phyloP scores from a whole-genome alignment of 139 green algal genomes.

The Eudorina sp. region DNA sequence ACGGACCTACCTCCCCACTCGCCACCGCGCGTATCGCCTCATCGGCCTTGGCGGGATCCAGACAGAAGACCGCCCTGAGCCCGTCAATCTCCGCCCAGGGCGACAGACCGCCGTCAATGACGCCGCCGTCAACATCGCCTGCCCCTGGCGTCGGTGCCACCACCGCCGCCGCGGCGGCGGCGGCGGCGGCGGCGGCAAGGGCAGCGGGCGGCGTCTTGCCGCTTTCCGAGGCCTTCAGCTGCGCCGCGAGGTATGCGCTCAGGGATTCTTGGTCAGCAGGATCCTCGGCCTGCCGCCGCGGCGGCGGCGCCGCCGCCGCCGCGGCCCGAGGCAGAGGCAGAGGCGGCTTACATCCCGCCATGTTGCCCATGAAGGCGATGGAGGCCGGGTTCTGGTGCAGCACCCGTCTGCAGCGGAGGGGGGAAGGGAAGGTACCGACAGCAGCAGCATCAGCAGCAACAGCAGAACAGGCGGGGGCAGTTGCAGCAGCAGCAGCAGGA shows the following conservation, averaged over 20 bases:
- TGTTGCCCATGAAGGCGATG: slow-evolving; percentile 56
- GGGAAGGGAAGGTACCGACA: background rate
- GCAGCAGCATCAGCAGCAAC: background rate
- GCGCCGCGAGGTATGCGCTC: no score
- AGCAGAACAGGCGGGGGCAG: background rate
- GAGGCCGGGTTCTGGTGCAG: slow-evolving; percentile 53
- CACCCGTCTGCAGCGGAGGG: slow-evolving; percentile 13
- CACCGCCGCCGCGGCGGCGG: background rate
- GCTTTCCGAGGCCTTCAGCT: no score
- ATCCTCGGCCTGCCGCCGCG: no score
- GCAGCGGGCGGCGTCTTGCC: no score
- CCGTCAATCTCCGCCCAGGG: background rate
- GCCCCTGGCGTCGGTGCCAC: background rate
- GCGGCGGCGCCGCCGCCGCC: background rate
- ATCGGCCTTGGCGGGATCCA: slow-evolving; percentile 30
- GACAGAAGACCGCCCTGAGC: slow-evolving; percentile 27
- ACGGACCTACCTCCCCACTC: slow-evolving; percentile 30
- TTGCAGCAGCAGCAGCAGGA: no score
- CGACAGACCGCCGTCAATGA: background rate
- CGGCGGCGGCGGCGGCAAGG: background rate
- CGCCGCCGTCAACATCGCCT: background rate
- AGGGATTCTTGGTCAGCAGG: no score
- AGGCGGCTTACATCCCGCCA: background rate
- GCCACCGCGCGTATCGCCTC: slow-evolving; percentile 21
- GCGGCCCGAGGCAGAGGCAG: no score